Base-by-base conservation (phyloP, 2,329 filamentous ascomycete species). In the Cladosporium sphaerospermum region DNA sequence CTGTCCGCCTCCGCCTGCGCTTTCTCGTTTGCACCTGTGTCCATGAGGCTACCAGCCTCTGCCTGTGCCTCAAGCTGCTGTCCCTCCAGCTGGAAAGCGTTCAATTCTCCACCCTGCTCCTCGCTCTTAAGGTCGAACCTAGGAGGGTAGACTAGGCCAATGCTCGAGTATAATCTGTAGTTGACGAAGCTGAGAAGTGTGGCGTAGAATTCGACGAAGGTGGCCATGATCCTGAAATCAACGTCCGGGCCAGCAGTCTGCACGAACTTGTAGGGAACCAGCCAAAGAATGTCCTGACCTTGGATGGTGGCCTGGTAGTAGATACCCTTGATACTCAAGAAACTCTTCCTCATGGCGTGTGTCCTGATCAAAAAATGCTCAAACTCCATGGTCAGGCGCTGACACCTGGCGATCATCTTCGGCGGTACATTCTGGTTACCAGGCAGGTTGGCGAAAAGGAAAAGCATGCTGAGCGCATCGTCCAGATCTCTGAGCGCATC, bases 251-350 rank as follows among this genome's bases (percentile, higher is more conserved):
- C 88, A 11, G 96, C 85, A 62, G 88, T 81, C 77, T 99, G 93
- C 67, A 97, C 96, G 74, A 99, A 99, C 71, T 89, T 89, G 77
- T 99, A 99, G 1, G 93, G 93, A 9, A 96, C 92, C 37, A 99
- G 79, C 93, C 93, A 99, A 60, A 97, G 78, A 46, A 99, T 87
- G 66, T 97, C 92, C 74, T 99, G 91, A 45, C 93, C 93, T 71
- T 96, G 89, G 57, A 99, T 95, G 48, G 86, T 96, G 19, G 92
- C 93, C 75, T 97, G 92, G 74, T 97, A 99, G 77, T 99, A 99
- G 66, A 99, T 97, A 57, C 93, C 93, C 79, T 99, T 99, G 74
- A 99, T 97, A 1, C 90, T 96, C 60, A 99, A 75, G 76, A 99
- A 99, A 0, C 91, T 96, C 76, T 96, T 97, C 67, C 89, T 87